Conservation (phyloP, 2,329 filamentous ascomycete species). For the Ophiostoma angusticollis region DNA sequence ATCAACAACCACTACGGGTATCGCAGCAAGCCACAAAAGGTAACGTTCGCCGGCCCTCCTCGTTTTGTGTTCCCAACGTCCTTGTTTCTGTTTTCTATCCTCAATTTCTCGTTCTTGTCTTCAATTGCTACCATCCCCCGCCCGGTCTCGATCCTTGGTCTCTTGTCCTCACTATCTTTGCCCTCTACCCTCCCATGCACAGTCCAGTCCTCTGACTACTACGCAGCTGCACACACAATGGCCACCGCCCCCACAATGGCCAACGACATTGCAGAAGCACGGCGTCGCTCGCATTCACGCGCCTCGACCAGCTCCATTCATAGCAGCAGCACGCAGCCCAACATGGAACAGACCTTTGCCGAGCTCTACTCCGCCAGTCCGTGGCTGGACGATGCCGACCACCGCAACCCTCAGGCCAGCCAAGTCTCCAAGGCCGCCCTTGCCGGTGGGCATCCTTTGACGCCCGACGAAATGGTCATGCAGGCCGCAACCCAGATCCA, state of each 20-base stretch:
- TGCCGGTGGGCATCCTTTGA: conserved; percentile 30
- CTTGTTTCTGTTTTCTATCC: background rate
- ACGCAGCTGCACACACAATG: conserved; percentile 18
- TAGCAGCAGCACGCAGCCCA: conserved; percentile 38
- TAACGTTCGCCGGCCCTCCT: conserved; percentile 5
- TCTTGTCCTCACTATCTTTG: conserved; percentile 2
- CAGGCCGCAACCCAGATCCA: conserved; percentile 45
- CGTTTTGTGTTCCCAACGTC: background rate
- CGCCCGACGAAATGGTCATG: conserved; percentile 46
- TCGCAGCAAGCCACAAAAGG: conserved; percentile 8
- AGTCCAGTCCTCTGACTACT: background rate
- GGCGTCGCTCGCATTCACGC: conserved; percentile 40
- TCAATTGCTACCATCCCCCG: background rate
- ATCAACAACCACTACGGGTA: conserved; percentile 6
- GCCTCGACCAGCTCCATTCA: conserved; percentile 45
- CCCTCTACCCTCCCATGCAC: background rate
- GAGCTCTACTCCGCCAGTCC: conserved; percentile 32
- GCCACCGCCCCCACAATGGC: conserved; percentile 18
- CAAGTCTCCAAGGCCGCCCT: conserved; percentile 20
- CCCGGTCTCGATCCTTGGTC: background rate
- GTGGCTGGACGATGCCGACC: conserved; percentile 32
- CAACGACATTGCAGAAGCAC: conserved; percentile 25
- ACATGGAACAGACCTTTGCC: conserved; percentile 35
- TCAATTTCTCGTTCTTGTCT: background rate
- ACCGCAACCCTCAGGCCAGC: conserved; percentile 31